Evolutionary conservation across 2,329 filamentous ascomycete species (phyloP).

Genomic region (Fusarium chaquense): DNA sequence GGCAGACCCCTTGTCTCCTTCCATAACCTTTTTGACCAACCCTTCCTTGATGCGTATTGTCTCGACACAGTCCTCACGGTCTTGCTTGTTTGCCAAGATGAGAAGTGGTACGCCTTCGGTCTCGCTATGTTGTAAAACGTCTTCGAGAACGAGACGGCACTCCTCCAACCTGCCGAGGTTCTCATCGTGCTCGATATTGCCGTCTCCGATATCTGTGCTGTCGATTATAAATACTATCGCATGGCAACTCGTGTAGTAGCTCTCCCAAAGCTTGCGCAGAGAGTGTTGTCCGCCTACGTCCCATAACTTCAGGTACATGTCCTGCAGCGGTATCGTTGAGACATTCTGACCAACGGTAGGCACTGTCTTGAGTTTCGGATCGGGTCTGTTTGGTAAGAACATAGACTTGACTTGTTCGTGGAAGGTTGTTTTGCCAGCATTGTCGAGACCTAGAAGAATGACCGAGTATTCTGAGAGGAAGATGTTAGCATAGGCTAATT

Average conservation of each 20-base stretch:
- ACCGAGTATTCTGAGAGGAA: conserved; percentile 85
- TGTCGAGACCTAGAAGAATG: conserved; percentile 95
- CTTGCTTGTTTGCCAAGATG: conserved; percentile 97
- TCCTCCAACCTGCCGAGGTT: conserved; percentile 80
- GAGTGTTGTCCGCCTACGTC: conserved; percentile 95
- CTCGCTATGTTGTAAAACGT: conserved; percentile 87
- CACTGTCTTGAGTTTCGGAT: conserved; percentile 84
- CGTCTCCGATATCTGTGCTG: conserved; percentile 91
- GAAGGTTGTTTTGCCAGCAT: conserved; percentile 97
- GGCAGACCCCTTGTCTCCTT: conserved; percentile 87
- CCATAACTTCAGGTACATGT: conserved; percentile 99
- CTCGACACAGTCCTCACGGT: conserved; percentile 96
- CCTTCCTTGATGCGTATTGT: conserved; percentile 98
- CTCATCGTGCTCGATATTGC: conserved; percentile 68
- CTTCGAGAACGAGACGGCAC: conserved; percentile 89
- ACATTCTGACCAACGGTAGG: conserved; percentile 98
- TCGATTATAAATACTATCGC: conserved; percentile 99
- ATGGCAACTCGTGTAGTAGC: conserved; percentile 93
- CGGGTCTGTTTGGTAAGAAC: conserved; percentile 73
- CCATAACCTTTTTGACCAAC: conserved; percentile 93
- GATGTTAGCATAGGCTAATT: conserved; percentile 10
- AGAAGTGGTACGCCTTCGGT: conserved; percentile 92
- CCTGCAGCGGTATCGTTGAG: conserved; percentile 86
- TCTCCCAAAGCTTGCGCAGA: conserved; percentile 92
- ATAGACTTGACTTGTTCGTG: conserved; percentile 95